A percentile compares a stretch with the other conserved stretches of the same genome.
phyloP scores from a whole-genome alignment of 2,329 filamentous ascomycete genomes.

The Claviceps digitariae region DNA sequence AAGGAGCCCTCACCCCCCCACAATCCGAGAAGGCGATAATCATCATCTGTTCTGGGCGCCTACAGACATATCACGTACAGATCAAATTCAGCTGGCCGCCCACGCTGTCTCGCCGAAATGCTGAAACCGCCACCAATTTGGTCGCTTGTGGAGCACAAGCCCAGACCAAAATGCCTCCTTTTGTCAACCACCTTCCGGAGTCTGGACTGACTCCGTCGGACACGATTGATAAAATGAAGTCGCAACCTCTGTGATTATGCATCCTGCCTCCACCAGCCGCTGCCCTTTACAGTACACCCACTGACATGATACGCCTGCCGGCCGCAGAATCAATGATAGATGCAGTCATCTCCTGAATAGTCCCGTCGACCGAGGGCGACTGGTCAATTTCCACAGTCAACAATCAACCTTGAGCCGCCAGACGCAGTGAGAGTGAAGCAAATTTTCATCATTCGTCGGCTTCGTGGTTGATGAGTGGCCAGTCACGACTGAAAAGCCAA shows the following conservation, averaged over 20 bases:
- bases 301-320: neutral
- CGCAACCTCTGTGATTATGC: too few relatives aligned
- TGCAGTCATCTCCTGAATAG: neutral
- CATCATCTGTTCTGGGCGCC: too few relatives aligned
- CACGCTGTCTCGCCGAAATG: neutral
- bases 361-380: neutral
- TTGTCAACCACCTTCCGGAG: neutral
- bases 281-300: neutral
- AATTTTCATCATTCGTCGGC: neutral
- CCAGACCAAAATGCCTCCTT: neutral
- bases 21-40: too few relatives aligned
- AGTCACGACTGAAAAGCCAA: neutral
- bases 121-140: neutral
- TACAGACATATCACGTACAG: too few relatives aligned
- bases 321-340: neutral
- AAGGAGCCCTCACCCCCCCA: neutral
- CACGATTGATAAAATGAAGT: neutral
- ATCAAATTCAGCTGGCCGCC: neutral
- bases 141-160: neutral
- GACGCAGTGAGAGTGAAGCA: neutral
- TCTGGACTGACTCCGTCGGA: neutral
- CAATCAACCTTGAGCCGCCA: neutral
- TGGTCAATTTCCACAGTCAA: neutral
- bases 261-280: neutral
- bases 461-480: neutral